Conservation (phyloP, 2,329 filamentous ascomycete genomes). For the Thermothelomyces thermophilus region DNA sequence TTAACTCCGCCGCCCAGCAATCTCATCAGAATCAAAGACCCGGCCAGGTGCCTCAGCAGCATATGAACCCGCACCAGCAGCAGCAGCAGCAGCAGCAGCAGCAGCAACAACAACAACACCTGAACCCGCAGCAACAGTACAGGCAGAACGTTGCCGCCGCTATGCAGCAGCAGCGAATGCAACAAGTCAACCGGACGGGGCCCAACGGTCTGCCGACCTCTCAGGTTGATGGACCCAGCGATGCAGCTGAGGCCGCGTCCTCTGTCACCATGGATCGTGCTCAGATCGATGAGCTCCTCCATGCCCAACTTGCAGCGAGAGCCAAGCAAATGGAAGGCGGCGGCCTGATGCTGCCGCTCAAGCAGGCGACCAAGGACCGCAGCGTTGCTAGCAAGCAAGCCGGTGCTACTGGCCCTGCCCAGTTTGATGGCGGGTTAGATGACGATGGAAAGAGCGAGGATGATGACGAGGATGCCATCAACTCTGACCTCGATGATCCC, state of each 20-base stretch:
- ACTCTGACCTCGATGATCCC: slow-evolving; percentile 93
- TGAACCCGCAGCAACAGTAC: slow-evolving; percentile 30
- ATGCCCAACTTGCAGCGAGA: slow-evolving; percentile 58
- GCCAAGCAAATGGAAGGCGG: slow-evolving; percentile 67
- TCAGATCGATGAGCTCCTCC: slow-evolving; percentile 63
- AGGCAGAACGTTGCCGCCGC: slow-evolving; percentile 30
- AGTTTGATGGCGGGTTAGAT: slow-evolving; percentile 58
- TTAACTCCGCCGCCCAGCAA: slow-evolving; percentile 8
- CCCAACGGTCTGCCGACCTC: slow-evolving; percentile 37
- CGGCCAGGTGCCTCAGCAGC: slow-evolving; percentile 28
- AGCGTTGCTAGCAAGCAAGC: slow-evolving; percentile 24
- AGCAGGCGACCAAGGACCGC: slow-evolving; percentile 42
- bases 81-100: slow-evolving; percentile 26
- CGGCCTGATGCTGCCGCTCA: slow-evolving; percentile 67
- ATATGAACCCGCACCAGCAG: slow-evolving; percentile 19
- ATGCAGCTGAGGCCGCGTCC: slow-evolving; percentile 54
- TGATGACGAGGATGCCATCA: slow-evolving; percentile 90
- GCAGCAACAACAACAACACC: slow-evolving; percentile 28
- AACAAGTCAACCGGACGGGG: slow-evolving; percentile 31
- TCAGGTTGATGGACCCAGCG: slow-evolving; percentile 71
- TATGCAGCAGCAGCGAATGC: slow-evolving; percentile 32
- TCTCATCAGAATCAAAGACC: slow-evolving; percentile 17
- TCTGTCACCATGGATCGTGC: slow-evolving; percentile 50
- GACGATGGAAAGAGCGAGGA: slow-evolving; percentile 52
- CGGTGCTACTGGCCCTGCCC: slow-evolving; percentile 28